Evolutionary conservation across 192 early-diverging fungal species (phyloP).

Genomic region (Gamsiella multidivaricata): DNA sequence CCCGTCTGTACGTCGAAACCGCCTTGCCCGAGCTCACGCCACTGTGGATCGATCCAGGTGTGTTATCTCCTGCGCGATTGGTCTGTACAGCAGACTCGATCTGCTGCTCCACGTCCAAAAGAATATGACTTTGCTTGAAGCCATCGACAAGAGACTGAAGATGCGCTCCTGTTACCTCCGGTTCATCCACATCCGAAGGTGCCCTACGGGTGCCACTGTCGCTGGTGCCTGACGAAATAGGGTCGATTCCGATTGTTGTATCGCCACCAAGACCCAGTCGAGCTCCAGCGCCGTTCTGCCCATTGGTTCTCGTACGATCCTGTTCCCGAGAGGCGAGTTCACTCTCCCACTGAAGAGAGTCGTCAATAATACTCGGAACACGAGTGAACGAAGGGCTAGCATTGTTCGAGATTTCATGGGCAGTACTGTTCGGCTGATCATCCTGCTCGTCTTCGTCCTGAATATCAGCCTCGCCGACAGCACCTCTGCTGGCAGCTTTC

Average conservation of each 20-base stretch:
- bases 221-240: constrained; percentile 19
- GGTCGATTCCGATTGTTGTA: constrained; percentile 40
- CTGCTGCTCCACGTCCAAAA: constrained; percentile 35
- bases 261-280: constrained; percentile 5
- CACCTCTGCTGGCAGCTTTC: constrained; percentile 17
- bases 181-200: constrained; percentile 1
- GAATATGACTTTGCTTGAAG: constrained; percentile 42
- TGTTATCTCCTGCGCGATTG: neutral
- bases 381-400: constrained; percentile 22
- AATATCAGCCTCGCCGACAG: neutral
- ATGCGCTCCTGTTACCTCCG: constrained; percentile 6
- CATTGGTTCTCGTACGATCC: constrained; percentile 10
- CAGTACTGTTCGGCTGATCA: constrained; percentile 3
- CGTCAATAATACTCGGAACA: constrained; percentile 35
- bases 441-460: constrained; percentile 39
- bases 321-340: constrained; percentile 46
- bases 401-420: constrained; percentile 5
- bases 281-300: neutral
- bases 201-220: constrained; percentile 28
- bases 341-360: constrained; percentile 44
- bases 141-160: constrained; percentile 53
- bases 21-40: constrained; percentile 18
- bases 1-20: constrained; percentile 59
- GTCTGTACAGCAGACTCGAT: constrained; percentile 39
- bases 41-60: constrained; percentile 21